Conservation (phyloP, 345 rosid species). For the Streptanthus diversifolius region DNA sequence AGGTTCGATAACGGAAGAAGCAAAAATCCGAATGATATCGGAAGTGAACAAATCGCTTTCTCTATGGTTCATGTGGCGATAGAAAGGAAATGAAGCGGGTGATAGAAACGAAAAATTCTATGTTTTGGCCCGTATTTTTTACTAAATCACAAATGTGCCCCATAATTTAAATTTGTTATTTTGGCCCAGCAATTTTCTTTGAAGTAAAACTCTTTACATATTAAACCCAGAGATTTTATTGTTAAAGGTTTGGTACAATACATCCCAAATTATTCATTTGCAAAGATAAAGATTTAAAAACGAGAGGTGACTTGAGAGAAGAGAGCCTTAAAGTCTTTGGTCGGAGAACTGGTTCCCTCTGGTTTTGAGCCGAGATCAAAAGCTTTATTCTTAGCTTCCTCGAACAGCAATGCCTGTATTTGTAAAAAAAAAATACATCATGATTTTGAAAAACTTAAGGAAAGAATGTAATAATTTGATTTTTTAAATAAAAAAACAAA, state of each 20-base stretch:
- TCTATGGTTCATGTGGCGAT: constrained; percentile 25
- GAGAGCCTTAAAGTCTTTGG: constrained; percentile 72
- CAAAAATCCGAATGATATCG: constrained; percentile 14
- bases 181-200: neutral
- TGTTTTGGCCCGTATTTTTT: neutral
- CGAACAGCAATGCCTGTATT: constrained; percentile 60
- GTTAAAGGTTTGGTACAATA: neutral
- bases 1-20: constrained; percentile 2
- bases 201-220: neutral
- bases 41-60: constrained; percentile 11
- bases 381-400: constrained; percentile 71
- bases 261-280: neutral
- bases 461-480: neutral
- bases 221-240: neutral
- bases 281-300: constrained; percentile 35
- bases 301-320: constrained; percentile 53
- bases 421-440: neutral
- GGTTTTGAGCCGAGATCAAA: constrained; percentile 79
- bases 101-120: neutral
- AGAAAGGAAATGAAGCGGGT: constrained; percentile 26
- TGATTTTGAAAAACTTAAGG: neutral
- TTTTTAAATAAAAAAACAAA: neutral
- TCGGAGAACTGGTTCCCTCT: constrained; percentile 60
- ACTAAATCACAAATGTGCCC: neutral
- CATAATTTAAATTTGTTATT: neutral